A percentile compares a stretch with the other conserved stretches of the same genome.
Evolutionary conservation across 2,329 filamentous ascomycete genomes (phyloP).

Genomic region (Hypoxylon sp.): DNA sequence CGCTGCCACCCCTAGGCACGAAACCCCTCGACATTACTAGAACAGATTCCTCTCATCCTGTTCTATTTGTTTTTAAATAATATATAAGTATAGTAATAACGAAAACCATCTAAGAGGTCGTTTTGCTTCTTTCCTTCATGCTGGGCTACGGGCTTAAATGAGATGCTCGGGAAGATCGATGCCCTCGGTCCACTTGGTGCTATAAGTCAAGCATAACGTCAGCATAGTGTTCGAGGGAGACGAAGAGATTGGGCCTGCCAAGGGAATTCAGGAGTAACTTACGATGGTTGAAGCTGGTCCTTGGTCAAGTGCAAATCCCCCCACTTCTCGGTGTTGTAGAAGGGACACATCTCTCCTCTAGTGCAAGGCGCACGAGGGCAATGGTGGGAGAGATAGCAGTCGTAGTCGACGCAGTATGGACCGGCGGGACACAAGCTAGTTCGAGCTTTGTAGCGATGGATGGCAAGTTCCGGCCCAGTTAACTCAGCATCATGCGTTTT

Average conservation of each 20-base stretch:
- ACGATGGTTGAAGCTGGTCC: constrained; percentile 52
- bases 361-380: constrained; percentile 53
- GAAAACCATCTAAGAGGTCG: constrained; percentile 27
- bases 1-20: neutral
- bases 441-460: constrained; percentile 56
- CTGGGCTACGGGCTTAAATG: constrained; percentile 57
- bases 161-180: constrained; percentile 70
- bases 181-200: constrained; percentile 53
- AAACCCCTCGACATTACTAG: constrained; percentile 1
- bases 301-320: constrained; percentile 55
- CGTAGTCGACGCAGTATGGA: constrained; percentile 54
- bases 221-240: constrained; percentile 17
- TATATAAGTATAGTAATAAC: constrained; percentile 33
- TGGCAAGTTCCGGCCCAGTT: constrained; percentile 53
- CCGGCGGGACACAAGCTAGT: constrained; percentile 55
- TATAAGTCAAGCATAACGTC: constrained; percentile 34
- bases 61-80: constrained; percentile 32
- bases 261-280: constrained; percentile 31
- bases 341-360: constrained; percentile 50
- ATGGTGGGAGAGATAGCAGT: constrained; percentile 56
- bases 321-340: constrained; percentile 51
- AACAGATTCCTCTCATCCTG: constrained; percentile 26
- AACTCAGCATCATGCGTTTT: constrained; percentile 54
- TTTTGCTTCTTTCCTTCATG: constrained; percentile 13
- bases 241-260: neutral